These are phyloP conservation scores for Thraustochytrium sp. DNA, from an alignment of 352 stramenopile genomes.

Conservation along the genomic window DNA sequence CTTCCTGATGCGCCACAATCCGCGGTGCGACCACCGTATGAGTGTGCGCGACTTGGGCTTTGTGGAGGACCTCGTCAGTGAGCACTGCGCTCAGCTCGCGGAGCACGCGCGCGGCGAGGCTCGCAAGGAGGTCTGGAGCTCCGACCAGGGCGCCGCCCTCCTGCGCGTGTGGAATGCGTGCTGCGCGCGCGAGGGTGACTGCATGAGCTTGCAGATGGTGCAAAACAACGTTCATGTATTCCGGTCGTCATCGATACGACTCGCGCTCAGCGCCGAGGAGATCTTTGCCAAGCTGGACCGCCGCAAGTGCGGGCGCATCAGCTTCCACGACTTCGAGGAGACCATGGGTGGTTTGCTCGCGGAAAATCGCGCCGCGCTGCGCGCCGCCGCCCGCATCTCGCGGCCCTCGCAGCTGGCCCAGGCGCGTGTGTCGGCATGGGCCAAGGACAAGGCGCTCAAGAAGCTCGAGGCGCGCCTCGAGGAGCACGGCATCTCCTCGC, in stretches of 20 bases:
- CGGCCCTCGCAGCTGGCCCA: background rate
- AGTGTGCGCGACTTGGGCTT: background rate
- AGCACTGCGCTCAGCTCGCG: background rate
- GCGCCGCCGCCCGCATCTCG: background rate
- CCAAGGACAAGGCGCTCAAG: background rate
- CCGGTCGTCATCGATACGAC: background rate
- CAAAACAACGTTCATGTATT: slow-evolving; percentile 6
- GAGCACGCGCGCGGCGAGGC: background rate
- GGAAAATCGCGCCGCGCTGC: background rate
- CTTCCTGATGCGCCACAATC: slow-evolving; percentile 39
- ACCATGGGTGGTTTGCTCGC: background rate
- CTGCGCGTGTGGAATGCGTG: background rate
- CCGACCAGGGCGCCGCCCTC: background rate
- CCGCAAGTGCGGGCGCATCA: background rate
- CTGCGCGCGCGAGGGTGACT: background rate
- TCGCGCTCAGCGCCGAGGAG: background rate
- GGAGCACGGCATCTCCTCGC: background rate
- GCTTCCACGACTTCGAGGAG: slow-evolving; percentile 7
- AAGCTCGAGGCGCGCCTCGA: slow-evolving; percentile 20
- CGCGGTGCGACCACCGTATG: background rate
- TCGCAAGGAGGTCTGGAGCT: background rate
- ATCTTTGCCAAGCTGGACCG: slow-evolving; percentile 7
- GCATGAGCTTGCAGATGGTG: background rate
- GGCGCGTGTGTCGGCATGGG: background rate
- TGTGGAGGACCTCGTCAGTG: background rate